A percentile compares a stretch with the other conserved stretches of the same genome.
These are phyloP conservation scores for Endocarpon pusillum DNA, from an alignment of 495 filamentous ascomycete genomes.

Conservation along the genomic window DNA sequence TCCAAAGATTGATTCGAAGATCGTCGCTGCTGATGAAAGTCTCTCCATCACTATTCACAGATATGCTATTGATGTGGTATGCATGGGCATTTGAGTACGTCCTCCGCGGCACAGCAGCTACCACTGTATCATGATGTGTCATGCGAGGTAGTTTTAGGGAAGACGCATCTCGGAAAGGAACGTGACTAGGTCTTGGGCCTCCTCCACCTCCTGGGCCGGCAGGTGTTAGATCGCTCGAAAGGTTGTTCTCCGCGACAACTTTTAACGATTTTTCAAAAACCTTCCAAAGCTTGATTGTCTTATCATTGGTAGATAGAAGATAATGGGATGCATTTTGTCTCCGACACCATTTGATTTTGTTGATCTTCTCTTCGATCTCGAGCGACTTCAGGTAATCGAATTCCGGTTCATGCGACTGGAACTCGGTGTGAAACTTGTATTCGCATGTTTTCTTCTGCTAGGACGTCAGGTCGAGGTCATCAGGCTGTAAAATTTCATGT, in stretches of 20 bases:
- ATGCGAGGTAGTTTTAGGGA: slow-evolving; percentile 84
- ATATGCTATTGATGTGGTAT: slow-evolving; percentile 99
- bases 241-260: slow-evolving; percentile 96
- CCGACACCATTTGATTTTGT: slow-evolving; percentile 99
- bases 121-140: slow-evolving; percentile 96
- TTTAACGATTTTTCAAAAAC: slow-evolving; percentile 98
- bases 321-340: slow-evolving; percentile 97
- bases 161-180: slow-evolving; percentile 61
- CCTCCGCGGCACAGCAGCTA: slow-evolving; percentile 84
- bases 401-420: slow-evolving; percentile 97
- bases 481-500: slow-evolving; percentile 4
- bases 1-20: slow-evolving; percentile 95
- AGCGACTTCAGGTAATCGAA: slow-evolving; percentile 98
- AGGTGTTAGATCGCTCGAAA: slow-evolving; percentile 85
- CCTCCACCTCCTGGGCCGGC: slow-evolving; percentile 55
- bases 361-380: slow-evolving; percentile 99
- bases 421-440: slow-evolving; percentile 99
- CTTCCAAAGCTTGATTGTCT: slow-evolving; percentile 99
- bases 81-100: slow-evolving; percentile 98
- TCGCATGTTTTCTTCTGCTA: slow-evolving; percentile 97
- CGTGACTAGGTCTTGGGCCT: slow-evolving; percentile 49
- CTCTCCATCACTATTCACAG: slow-evolving; percentile 97
- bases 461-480: slow-evolving; percentile 12
- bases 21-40: slow-evolving; percentile 99
- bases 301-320: slow-evolving; percentile 95